Conservation (phyloP, 768 basidiomycete genomes). For the Lentinus brumalis region DNA sequence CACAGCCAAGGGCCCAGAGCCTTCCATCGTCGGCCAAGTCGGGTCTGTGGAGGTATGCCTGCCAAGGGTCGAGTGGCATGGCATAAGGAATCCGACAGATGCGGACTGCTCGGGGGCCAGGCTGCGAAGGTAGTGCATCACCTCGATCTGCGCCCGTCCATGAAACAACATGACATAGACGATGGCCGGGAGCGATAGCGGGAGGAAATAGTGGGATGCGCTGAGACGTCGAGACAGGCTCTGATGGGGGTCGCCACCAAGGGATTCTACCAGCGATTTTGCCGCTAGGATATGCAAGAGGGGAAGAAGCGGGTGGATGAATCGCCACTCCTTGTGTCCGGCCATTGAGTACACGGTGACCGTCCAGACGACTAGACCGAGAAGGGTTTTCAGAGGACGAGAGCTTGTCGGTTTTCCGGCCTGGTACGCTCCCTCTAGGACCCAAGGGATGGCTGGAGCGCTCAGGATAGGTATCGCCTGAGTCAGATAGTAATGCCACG, state of each 20-base stretch:
- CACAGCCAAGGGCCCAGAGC: slow-evolving; percentile 89
- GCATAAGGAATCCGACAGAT: slow-evolving; percentile 84
- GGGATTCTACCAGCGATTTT: slow-evolving; percentile 58
- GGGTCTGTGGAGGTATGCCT: slow-evolving; percentile 78
- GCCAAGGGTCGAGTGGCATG: slow-evolving; percentile 95
- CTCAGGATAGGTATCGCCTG: slow-evolving; percentile 87
- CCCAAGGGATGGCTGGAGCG: slow-evolving; percentile 72
- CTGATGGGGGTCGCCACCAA: not conserved
- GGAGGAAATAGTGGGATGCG: slow-evolving; percentile 33
- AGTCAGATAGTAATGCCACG: slow-evolving; percentile 87
- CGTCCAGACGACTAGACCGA: slow-evolving; percentile 60
- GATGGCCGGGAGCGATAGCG: slow-evolving; percentile 61
- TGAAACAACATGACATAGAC: slow-evolving; percentile 76
- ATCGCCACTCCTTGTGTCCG: slow-evolving; percentile 98
- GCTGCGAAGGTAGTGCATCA: slow-evolving; percentile 66
- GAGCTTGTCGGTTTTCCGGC: slow-evolving; percentile 15
- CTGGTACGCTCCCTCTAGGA: slow-evolving; percentile 58
- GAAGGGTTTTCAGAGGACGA: slow-evolving; percentile 42
- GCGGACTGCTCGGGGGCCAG: slow-evolving; percentile 51
- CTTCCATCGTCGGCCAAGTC: slow-evolving; percentile 55
- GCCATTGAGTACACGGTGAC: slow-evolving; percentile 71
- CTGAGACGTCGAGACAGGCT: not conserved
- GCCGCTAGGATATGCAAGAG: slow-evolving; percentile 79
- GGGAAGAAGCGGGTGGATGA: slow-evolving; percentile 90
- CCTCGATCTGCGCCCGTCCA: slow-evolving; percentile 74